Percentiles rank a stretch among this genome's conserved stretches.
Evolutionary conservation across 139 green algal species (phyloP).

Genomic region (Astrephomene gubernaculifera): DNA sequence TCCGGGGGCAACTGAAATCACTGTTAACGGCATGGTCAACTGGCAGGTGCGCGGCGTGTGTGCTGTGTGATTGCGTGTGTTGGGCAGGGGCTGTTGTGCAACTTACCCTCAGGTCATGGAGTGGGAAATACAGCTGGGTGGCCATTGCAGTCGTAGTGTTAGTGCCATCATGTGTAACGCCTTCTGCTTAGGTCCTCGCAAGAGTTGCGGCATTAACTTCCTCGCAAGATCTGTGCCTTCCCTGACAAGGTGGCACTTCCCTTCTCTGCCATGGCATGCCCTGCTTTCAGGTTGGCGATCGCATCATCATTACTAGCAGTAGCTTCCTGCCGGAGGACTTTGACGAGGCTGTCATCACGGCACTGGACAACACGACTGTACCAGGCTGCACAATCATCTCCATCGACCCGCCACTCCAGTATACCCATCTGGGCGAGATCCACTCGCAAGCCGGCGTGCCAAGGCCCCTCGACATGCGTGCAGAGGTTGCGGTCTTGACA

Average conservation of each 20-base stretch:
- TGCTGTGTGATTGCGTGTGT: too few species aligned
- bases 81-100: too few species aligned
- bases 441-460: neutral
- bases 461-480: conserved; percentile 65
- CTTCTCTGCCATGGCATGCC: too few species aligned
- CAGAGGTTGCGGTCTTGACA: conserved; percentile 65
- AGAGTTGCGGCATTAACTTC: too few species aligned
- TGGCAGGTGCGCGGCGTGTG: conserved; percentile 45
- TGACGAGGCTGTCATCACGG: conserved; percentile 49
- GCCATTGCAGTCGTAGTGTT: too few species aligned
- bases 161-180: too few species aligned
- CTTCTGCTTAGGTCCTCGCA: too few species aligned
- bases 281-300: conserved; percentile 48
- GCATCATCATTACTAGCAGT: conserved; percentile 70
- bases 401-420: conserved; percentile 53
- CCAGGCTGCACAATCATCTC: conserved; percentile 35
- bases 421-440: conserved; percentile 66
- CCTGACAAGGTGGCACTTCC: too few species aligned
- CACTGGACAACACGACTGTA: neutral
- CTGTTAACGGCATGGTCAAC: conserved; percentile 54
- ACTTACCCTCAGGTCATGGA: too few species aligned
- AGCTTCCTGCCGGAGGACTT: conserved; percentile 57
- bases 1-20: conserved; percentile 54
- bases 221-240: too few species aligned
- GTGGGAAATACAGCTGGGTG: too few species aligned